A percentile compares a stretch with the other conserved stretches of the same genome.
Evolutionary conservation across 176 grass and related monocot genomes (phyloP).

Genomic region (Guadua angustifolia): DNA sequence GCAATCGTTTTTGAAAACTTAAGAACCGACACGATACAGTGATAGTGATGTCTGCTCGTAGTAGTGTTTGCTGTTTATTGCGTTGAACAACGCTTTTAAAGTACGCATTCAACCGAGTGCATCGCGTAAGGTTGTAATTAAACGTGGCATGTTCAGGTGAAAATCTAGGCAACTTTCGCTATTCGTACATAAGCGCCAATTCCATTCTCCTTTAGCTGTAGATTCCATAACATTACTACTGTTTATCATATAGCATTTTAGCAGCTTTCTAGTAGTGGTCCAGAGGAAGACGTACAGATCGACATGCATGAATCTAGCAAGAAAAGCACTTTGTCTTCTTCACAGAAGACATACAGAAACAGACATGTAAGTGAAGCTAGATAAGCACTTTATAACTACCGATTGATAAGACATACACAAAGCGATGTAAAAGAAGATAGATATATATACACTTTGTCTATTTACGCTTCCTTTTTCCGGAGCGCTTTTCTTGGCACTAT

Average conservation of each 20-base stretch:
- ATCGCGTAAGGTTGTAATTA: background rate
- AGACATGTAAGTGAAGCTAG: constrained; percentile 41
- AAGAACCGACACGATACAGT: too few species aligned
- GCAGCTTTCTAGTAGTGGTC: constrained; percentile 29
- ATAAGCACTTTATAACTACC: constrained; percentile 49
- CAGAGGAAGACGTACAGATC: constrained; percentile 45
- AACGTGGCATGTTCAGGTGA: constrained; percentile 14
- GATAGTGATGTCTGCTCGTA: too few species aligned
- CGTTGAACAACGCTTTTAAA: background rate
- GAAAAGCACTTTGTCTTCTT: constrained; percentile 23
- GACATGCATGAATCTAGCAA: constrained; percentile 13
- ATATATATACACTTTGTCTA: background rate
- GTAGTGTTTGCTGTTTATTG: constrained; percentile 5
- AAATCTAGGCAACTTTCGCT: constrained; percentile 28
- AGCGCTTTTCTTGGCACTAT: constrained; percentile 14
- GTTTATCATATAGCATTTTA: constrained; percentile 36
- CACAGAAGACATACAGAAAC: constrained; percentile 45
- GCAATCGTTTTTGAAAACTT: too few species aligned
- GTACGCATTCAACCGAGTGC: constrained; percentile 11
- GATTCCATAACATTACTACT: constrained; percentile 31
- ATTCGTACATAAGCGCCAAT: constrained; percentile 1
- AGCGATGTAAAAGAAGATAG: constrained; percentile 3
- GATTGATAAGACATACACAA: constrained; percentile 39
- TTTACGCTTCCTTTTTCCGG: background rate
- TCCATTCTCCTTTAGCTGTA: background rate